Base-by-base conservation (phyloP, 768 basidiomycete genomes). In the Antrodiella citrinella region DNA sequence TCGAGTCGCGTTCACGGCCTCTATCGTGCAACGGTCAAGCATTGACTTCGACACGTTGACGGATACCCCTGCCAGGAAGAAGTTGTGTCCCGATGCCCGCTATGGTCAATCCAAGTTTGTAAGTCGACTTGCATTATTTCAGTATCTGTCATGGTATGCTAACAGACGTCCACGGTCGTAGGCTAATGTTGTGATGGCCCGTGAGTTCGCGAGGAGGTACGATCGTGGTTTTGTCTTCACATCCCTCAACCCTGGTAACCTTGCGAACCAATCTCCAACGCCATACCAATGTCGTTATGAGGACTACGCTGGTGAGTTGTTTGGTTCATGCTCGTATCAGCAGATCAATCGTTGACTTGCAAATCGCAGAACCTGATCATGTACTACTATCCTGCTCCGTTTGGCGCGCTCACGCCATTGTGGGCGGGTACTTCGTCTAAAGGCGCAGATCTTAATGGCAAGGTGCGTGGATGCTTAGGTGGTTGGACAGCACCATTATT, bases 1-100 rank as follows among this genome's bases (percentile, higher is more conserved):
- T 2, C 77, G 80, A 38, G 61, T 81, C 30, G 64, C 80, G 38
- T 75, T 66, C 4, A 67, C 69, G 7, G 70, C 76, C 5, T 78
- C 80, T 3, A 69, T 57, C 1, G 67, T 67, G 42, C 59, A 67
- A 47, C 45, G 70, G 26, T 61, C 54, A 4, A 51, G 35, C 3
- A 54, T 80, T 45, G 49, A 72, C 53, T 77, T 65, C 54, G 67
- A 71, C 11, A 67, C 73, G 3, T 47, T 72, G 45, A 50, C 30
- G 25, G 69, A 70, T 42, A 50, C 49, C 1, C 58, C 62, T 3
- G 47, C 40, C 21, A 56, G 67, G 23, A 57, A 51, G 43, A 57
- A 54, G 45, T 23, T 44, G 35, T 30, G 47, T 7, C 26, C 47
- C 4, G 23, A 52, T n/a, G n/a, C 3, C 38, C 62, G 61, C 35